Evolutionary conservation across 768 basidiomycete genomes (phyloP).

Genomic region (Collybia sp.): DNA sequence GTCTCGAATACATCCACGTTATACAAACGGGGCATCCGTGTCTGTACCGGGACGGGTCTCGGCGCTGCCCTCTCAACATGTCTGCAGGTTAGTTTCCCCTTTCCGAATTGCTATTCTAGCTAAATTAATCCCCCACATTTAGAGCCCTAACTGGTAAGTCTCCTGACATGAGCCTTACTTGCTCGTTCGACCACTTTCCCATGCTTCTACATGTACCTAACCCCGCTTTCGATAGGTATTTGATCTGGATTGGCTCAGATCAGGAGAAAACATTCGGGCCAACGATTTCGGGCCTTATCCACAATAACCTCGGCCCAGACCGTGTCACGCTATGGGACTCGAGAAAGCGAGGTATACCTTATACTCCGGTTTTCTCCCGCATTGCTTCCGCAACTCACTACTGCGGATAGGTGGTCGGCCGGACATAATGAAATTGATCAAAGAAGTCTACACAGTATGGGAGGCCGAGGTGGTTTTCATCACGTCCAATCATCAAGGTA

Average conservation of each 20-base stretch:
- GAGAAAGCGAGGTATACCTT: conserved; percentile 52
- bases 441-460: conserved; percentile 72
- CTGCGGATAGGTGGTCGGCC: conserved; percentile 53
- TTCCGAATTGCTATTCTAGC: conserved; percentile 7
- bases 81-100: conserved; percentile 54
- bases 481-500: conserved; percentile 75
- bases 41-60: conserved; percentile 83
- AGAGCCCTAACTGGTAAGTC: conserved; percentile 47
- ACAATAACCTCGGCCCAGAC: conserved; percentile 61
- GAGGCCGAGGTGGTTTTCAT: conserved; percentile 81
- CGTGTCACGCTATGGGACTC: conserved; percentile 78
- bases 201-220: background rate
- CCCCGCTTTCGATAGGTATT: conserved; percentile 42
- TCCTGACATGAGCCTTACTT: conserved; percentile 6
- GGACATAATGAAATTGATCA: conserved; percentile 73
- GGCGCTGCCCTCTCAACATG: conserved; percentile 80
- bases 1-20: conserved; percentile 75
- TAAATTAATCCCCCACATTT: conserved; percentile 4
- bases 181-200: conserved; percentile 12
- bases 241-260: conserved; percentile 83
- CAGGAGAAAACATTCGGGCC: conserved; percentile 85
- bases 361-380: background rate
- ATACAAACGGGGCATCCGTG: conserved; percentile 78
- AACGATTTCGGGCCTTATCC: conserved; percentile 70
- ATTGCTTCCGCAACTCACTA: background rate